Evolutionary conservation across 148 eudicot genomes (phyloP).

Genomic region (Amaranthus hypochondriacus): DNA sequence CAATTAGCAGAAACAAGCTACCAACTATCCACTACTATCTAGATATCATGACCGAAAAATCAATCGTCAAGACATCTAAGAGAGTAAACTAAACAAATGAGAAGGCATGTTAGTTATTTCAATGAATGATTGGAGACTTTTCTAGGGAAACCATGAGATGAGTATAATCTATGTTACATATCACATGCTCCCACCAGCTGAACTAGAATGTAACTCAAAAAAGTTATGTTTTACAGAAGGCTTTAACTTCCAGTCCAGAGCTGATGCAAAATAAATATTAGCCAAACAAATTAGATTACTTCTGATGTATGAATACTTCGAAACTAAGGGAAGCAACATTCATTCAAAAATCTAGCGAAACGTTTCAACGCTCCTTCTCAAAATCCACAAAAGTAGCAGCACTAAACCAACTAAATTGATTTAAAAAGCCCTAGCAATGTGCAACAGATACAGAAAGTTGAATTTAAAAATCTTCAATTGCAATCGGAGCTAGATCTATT

Average conservation of each 20-base stretch:
- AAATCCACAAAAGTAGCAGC: too few species aligned
- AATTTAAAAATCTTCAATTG: neutral
- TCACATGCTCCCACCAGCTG: neutral
- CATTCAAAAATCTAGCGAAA: neutral
- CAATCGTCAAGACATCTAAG: neutral
- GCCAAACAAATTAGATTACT: neutral
- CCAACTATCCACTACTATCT: neutral
- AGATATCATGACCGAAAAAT: neutral
- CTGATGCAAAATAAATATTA: neutral
- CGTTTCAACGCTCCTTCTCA: too few species aligned
- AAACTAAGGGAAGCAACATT: neutral
- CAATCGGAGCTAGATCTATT: constrained; percentile 20
- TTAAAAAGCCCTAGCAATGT: neutral
- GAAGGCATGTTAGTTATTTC: neutral
- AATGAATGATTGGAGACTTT: neutral
- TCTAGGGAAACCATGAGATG: neutral
- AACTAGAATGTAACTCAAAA: neutral
- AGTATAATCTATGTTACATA: neutral
- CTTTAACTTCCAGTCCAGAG: neutral
- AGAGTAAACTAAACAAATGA: neutral
- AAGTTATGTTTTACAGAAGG: neutral
- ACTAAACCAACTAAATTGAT: neutral
- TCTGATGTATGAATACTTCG: neutral
- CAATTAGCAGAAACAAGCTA: neutral
- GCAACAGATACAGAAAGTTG: constrained; percentile 1